Base-by-base conservation (phyloP, 768 basidiomycete species). In the Myochromella boudieri region DNA sequence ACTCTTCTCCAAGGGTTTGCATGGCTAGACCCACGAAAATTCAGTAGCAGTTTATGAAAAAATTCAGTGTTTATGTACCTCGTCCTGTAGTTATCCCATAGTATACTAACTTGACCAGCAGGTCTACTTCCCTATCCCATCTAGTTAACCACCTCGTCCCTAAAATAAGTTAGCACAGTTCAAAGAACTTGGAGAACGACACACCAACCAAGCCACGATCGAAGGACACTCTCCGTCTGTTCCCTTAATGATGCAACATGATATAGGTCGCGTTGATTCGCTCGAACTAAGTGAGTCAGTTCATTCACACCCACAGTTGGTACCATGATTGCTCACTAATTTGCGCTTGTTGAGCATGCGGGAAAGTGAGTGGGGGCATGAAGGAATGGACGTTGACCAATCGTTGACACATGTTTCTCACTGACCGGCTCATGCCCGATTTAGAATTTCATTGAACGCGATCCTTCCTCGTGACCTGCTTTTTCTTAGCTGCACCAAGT, bases 1-100 rank as follows among this genome's bases (percentile, higher is more conserved):
- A 94, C 60, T 94, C 91, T 63, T 94, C 91, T n/a, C 91, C 91
- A 1, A 93, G 72, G 3, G 87, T 91, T 64, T 93, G 91, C 8
- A 75, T 77, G 12, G 84, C 91, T 93, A 49, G 43, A 15, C 33
- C 49, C 7, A 22, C 9, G 11, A 17, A 21, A 15, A 25, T 25
- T 34, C 22, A n/a, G 14, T n/a, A 46, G 38, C 26, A 42, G 21
- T 37, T 6, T 22, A 18, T 20, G 26, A 36, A 36, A 6, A 29
- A 32, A 29, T n/a, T 15, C 6, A 37, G 32, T 27, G 22, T 34
- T 28, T 14, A 55, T 69, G 48, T 55, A 90, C 91, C 87, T 68
- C 81, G 73, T 44, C 87, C 87, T 38, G 81, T 80, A 1, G 88
- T 89, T 48, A 91, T 66, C 2, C 83, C 82, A 61, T 84, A 84